Evolutionary conservation across 2,329 filamentous ascomycete genomes (phyloP).

Genomic region (Neonectria punicea): DNA sequence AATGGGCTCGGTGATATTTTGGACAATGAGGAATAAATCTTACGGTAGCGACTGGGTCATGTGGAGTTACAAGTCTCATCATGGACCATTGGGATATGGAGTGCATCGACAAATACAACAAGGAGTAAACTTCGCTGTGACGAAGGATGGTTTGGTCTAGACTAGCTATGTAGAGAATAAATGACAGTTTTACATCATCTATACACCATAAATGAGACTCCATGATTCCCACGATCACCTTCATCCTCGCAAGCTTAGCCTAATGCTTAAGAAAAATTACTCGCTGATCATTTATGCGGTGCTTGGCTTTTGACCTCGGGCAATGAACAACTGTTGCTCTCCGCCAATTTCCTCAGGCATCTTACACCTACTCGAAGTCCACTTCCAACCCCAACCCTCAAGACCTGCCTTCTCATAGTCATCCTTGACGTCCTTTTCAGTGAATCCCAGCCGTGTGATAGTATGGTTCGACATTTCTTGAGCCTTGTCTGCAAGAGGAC

Average conservation of each 20-base stretch:
- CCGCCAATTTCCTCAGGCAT: conserved; percentile 40
- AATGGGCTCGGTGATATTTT: neutral
- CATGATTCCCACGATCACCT: too few species aligned
- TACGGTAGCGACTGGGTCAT: neutral
- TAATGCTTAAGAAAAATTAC: too few species aligned
- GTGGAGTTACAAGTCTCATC: neutral
- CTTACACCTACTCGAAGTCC: conserved; percentile 29
- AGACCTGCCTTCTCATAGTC: conserved; percentile 40
- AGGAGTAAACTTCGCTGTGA: neutral
- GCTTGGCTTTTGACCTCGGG: conserved; percentile 30
- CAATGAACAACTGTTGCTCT: conserved; percentile 42
- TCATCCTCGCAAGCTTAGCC: too few species aligned
- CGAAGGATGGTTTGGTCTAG: neutral
- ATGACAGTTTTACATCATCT: neutral
- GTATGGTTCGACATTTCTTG: conserved; percentile 27
- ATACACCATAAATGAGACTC: too few species aligned
- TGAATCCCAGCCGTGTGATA: conserved; percentile 38
- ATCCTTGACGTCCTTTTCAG: conserved; percentile 32
- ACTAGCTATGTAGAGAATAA: neutral
- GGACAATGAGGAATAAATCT: neutral
- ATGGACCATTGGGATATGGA: neutral
- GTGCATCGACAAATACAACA: neutral
- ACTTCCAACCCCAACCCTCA: conserved; percentile 40
- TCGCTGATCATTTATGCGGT: neutral
- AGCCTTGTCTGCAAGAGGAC: neutral